Percentiles rank a stretch among this genome's conserved stretches.
These are phyloP conservation scores for Acer campestre DNA, from an alignment of 345 rosid species.

Conservation along the genomic window DNA sequence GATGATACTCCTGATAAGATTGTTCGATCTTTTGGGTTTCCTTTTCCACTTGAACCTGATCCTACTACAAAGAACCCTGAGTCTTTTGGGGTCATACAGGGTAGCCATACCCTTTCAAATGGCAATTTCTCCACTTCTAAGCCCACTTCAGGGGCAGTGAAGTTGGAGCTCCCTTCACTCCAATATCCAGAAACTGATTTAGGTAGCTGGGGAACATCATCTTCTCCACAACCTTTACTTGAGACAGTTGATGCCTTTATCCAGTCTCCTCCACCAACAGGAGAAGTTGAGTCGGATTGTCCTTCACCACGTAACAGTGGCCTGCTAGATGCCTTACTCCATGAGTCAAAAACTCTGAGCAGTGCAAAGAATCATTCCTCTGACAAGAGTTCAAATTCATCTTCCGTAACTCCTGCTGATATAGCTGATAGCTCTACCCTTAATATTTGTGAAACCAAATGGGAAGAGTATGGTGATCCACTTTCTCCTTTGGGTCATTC, in stretches of 20 bases:
- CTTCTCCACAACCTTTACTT: conserved; percentile 65
- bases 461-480: conserved; percentile 60
- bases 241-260: conserved; percentile 75
- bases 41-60: conserved; percentile 61
- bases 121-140: conserved; percentile 89
- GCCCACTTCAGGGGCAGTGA: conserved; percentile 75
- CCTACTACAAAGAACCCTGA: conserved; percentile 42
- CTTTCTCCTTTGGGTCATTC: conserved; percentile 64
- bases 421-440: conserved; percentile 48
- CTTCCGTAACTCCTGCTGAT: conserved; percentile 56
- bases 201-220: conserved; percentile 70
- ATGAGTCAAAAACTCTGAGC: conserved; percentile 72
- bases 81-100: conserved; percentile 55
- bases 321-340: conserved; percentile 86
- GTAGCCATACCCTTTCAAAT: conserved; percentile 81
- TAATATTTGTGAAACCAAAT: conserved; percentile 55
- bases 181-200: conserved; percentile 86
- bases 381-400: conserved; percentile 67
- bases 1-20: conserved; percentile 43
- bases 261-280: conserved; percentile 75
- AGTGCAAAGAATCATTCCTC: conserved; percentile 65
- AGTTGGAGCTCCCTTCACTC: conserved; percentile 99
- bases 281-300: conserved; percentile 50
- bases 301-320: conserved; percentile 80
- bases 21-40: conserved; percentile 45